phyloP scores from a whole-genome alignment of 169 alveolate genomes.

The Fabrea salina region DNA sequence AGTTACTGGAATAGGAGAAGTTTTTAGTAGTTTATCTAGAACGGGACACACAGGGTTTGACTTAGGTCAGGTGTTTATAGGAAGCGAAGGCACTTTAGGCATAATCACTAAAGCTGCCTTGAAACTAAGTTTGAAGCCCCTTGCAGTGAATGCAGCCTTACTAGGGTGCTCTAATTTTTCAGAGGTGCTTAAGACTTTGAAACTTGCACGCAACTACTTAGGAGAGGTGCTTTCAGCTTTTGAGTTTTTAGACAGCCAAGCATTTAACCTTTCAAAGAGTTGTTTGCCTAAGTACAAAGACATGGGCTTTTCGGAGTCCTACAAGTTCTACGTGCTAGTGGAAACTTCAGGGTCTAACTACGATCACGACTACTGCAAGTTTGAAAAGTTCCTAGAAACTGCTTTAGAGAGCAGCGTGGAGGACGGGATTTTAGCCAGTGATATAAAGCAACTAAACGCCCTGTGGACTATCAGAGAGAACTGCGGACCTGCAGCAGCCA shows the following conservation, averaged over 20 bases:
- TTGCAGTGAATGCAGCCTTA: constrained; percentile 32
- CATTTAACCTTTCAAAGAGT: not conserved
- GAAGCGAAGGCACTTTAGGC: constrained; percentile 87
- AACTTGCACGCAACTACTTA: not conserved
- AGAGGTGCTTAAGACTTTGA: constrained; percentile 34
- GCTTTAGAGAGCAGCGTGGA: constrained; percentile 28
- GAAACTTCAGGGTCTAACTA: constrained; percentile 41
- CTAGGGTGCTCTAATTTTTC: constrained; percentile 49
- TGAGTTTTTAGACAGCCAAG: constrained; percentile 50
- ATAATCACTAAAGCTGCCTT: constrained; percentile 74
- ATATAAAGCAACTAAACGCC: constrained; percentile 39
- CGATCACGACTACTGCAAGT: constrained; percentile 12
- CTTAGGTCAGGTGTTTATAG: constrained; percentile 76
- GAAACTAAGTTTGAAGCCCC: constrained; percentile 51
- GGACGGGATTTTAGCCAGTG: constrained; percentile 61
- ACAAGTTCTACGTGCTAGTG: constrained; percentile 49
- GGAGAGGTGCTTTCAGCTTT: constrained; percentile 49
- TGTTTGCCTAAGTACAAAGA: not conserved
- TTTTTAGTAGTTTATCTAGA: constrained; percentile 54
- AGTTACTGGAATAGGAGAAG: constrained; percentile 64
- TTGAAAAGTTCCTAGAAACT: constrained; percentile 21
- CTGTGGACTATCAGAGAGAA: constrained; percentile 71
- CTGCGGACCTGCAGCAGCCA: constrained; percentile 44
- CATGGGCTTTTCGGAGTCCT: constrained; percentile 33
- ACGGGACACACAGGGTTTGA: constrained; percentile 81